Percentiles rank a stretch among this genome's conserved stretches.
Conservation (phyloP, 1,284 basidiomycete genomes). For the Laetiporus sulphureus region DNA sequence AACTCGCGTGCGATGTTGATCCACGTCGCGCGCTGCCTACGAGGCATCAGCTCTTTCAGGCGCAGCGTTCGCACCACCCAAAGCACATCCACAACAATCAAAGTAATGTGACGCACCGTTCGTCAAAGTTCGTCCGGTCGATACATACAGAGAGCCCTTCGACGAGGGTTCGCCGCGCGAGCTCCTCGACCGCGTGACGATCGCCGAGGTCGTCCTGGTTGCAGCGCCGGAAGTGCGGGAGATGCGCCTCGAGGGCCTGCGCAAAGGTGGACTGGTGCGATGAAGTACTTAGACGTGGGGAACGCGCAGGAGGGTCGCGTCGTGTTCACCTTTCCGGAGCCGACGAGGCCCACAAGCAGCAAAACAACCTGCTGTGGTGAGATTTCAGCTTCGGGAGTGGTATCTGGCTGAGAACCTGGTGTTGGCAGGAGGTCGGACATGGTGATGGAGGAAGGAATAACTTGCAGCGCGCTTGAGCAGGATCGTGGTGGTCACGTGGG, state of each 20-base stretch:
- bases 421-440: too few relatives aligned
- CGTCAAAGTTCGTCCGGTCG: conserved; percentile 68
- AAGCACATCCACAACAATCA: too few relatives aligned
- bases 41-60: background rate
- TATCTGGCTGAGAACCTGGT: background rate
- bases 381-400: background rate
- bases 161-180: conserved; percentile 41
- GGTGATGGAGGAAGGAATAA: background rate
- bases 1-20: conserved; percentile 59
- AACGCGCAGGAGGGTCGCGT: background rate
- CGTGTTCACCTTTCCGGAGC: conserved; percentile 64
- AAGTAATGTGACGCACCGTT: conserved; percentile 36
- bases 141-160: conserved; percentile 62
- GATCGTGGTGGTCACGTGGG: conserved; percentile 8
- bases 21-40: conserved; percentile 65
- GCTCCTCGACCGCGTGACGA: conserved; percentile 49
- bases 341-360: conserved; percentile 63
- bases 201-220: conserved; percentile 63
- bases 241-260: conserved; percentile 47
- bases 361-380: conserved; percentile 39
- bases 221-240: conserved; percentile 55
- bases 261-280: conserved; percentile 60
- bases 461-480: background rate
- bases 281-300: background rate
- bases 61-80: background rate